Evolutionary conservation across 495 filamentous ascomycete genomes (phyloP).

Genomic region (Hyaloscypha finlandica): DNA sequence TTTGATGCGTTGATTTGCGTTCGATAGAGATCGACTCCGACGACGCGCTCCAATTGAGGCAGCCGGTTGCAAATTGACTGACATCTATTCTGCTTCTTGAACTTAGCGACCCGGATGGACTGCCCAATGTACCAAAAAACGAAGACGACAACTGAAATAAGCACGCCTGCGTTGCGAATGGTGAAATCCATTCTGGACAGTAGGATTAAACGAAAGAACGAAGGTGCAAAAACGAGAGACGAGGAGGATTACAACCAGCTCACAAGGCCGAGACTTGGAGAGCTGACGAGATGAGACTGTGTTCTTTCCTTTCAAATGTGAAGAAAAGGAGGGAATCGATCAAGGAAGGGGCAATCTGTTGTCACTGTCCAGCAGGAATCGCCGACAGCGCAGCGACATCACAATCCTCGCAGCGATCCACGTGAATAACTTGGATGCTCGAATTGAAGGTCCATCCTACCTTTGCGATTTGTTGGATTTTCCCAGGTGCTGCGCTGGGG

Average conservation of each 20-base stretch:
- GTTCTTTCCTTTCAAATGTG: not conserved
- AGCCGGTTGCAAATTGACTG: constrained; percentile 12
- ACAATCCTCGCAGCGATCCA: not conserved
- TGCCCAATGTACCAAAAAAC: not conserved
- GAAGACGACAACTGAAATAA: not conserved
- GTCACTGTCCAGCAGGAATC: not conserved
- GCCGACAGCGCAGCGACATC: not conserved
- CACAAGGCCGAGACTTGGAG: not conserved
- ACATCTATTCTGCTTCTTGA: constrained; percentile 27
- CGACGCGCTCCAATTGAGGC: constrained; percentile 27
- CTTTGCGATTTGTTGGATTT: not conserved
- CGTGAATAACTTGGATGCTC: not conserved
- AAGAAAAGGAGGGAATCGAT: not conserved
- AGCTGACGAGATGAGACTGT: not conserved
- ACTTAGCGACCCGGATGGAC: constrained; percentile 11
- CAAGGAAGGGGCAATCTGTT: not conserved
- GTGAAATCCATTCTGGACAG: constrained; percentile 8
- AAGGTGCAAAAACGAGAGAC: not conserved
- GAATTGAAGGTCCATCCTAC: not conserved
- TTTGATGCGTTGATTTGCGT: constrained; percentile 23
- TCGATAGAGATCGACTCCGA: constrained; percentile 21
- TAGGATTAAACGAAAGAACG: not conserved
- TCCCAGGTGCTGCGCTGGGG: not conserved
- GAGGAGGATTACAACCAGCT: not conserved
- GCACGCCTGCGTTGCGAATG: not conserved